A percentile compares a stretch with the other conserved stretches of the same genome.
Conservation (phyloP, 1,139 yeast genomes). For the Saccharomyces hybrid region DNA sequence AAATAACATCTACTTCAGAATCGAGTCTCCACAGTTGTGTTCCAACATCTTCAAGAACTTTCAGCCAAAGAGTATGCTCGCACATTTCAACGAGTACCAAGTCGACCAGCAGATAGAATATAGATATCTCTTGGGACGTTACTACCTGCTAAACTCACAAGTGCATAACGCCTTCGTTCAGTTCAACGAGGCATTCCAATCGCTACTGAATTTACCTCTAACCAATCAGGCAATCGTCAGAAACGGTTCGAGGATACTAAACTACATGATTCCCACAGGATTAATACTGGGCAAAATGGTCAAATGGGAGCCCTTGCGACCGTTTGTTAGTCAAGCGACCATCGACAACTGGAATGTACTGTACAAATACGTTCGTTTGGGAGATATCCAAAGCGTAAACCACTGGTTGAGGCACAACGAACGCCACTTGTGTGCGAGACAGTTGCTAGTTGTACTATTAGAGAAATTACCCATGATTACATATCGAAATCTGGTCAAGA, state of each 20-base stretch:
- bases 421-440: conserved; percentile 11
- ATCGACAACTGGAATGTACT: conserved; percentile 17
- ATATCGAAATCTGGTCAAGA: conserved; percentile 23
- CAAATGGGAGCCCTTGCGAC: conserved; percentile 2
- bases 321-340: conserved; percentile 10
- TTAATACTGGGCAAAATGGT: conserved; percentile 28
- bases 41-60: conserved; percentile 32
- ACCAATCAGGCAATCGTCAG: conserved; percentile 9
- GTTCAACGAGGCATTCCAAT: conserved; percentile 21
- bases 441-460: conserved; percentile 20
- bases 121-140: conserved; percentile 28
- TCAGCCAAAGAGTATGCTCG: conserved; percentile 27
- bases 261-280: conserved; percentile 26
- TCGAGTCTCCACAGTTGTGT: conserved; percentile 30
- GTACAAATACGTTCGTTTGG: conserved; percentile 15
- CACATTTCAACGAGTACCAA: conserved; percentile 24
- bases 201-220: conserved; percentile 10
- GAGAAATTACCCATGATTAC: conserved; percentile 29
- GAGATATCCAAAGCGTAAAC: conserved; percentile 21
- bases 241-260: conserved; percentile 21
- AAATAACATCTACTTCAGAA: conserved; percentile 29
- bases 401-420: conserved; percentile 27
- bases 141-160: conserved; percentile 26
- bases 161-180: conserved; percentile 29
- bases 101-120: conserved; percentile 27